These are phyloP conservation scores for Boletus reticuloceps DNA, from an alignment of 768 basidiomycete species.

Conservation along the genomic window DNA sequence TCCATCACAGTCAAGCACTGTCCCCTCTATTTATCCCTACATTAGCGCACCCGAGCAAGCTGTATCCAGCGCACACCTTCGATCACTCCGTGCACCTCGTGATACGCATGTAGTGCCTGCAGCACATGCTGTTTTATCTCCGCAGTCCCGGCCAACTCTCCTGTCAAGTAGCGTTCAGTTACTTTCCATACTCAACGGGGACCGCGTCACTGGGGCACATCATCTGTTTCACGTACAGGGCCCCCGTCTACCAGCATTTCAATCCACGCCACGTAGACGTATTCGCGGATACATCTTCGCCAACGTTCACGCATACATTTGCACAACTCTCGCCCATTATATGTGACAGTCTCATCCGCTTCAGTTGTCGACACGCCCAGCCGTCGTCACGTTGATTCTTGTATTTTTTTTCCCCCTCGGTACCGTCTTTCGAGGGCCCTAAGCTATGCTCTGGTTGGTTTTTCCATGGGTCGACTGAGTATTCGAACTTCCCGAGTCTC, in stretches of 20 bases:
- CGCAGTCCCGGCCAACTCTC: slow-evolving; percentile 15
- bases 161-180: slow-evolving; percentile 29
- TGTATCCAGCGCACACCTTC: slow-evolving; percentile 4
- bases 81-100: slow-evolving; percentile 8
- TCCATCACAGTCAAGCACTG: slow-evolving; percentile 8
- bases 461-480: slow-evolving; percentile 20
- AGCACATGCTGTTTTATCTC: slow-evolving; percentile 10
- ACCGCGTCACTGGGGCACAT: slow-evolving; percentile 11
- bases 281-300: slow-evolving; percentile 2
- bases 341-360: not conserved
- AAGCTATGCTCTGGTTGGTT: slow-evolving; percentile 21
- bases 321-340: slow-evolving; percentile 10
- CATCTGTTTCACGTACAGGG: slow-evolving; percentile 7
- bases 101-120: slow-evolving; percentile 13
- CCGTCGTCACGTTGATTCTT: slow-evolving; percentile 11
- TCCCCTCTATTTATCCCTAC: slow-evolving; percentile 16
- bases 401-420: slow-evolving; percentile 11
- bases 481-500: slow-evolving; percentile 25
- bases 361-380: not conserved
- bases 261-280: slow-evolving; percentile 24
- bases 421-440: slow-evolving; percentile 16
- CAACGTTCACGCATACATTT: slow-evolving; percentile 17
- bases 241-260: slow-evolving; percentile 12
- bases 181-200: slow-evolving; percentile 36
- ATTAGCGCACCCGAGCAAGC: slow-evolving; percentile 7